Percentiles rank a stretch among this genome's conserved stretches.
phyloP scores from a whole-genome alignment of 2,329 filamentous ascomycete species.

The Claviceps humidiphila region DNA sequence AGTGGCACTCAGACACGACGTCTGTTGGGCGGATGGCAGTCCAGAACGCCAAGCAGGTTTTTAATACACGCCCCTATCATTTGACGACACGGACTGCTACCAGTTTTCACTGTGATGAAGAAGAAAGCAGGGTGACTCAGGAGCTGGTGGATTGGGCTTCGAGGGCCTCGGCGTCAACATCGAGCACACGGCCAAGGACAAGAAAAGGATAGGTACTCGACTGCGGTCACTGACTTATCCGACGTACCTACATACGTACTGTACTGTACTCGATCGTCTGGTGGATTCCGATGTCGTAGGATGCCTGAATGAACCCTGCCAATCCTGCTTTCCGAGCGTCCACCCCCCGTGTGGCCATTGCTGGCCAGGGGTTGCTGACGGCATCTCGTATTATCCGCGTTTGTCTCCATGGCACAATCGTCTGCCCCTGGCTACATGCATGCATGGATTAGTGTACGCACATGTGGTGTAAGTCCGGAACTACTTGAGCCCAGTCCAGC shows the following conservation, averaged over 20 bases:
- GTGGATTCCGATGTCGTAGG: constrained; percentile 1
- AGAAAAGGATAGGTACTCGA: background rate
- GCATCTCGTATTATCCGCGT: constrained; percentile 8
- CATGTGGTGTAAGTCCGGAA: background rate
- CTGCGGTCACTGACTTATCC: background rate
- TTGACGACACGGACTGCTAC: background rate
- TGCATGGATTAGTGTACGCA: background rate
- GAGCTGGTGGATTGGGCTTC: background rate
- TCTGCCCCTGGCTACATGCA: background rate
- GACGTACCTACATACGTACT: background rate
- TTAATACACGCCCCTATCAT: background rate
- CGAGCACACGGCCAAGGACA: background rate
- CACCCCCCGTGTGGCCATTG: background rate
- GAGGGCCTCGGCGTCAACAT: background rate
- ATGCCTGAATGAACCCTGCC: background rate
- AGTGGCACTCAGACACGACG: background rate
- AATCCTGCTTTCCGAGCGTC: background rate
- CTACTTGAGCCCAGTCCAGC: background rate
- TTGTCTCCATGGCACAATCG: background rate
- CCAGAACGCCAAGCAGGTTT: background rate
- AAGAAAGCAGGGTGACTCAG: background rate
- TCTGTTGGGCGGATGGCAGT: background rate
- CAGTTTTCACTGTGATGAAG: background rate
- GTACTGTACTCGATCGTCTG: background rate
- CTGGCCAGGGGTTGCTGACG: constrained; percentile 7